Percentiles rank a stretch among this genome's conserved stretches.
These are phyloP conservation scores for Mortierella hygrophila DNA, from an alignment of 192 early-diverging fungal genomes.

Conservation along the genomic window DNA sequence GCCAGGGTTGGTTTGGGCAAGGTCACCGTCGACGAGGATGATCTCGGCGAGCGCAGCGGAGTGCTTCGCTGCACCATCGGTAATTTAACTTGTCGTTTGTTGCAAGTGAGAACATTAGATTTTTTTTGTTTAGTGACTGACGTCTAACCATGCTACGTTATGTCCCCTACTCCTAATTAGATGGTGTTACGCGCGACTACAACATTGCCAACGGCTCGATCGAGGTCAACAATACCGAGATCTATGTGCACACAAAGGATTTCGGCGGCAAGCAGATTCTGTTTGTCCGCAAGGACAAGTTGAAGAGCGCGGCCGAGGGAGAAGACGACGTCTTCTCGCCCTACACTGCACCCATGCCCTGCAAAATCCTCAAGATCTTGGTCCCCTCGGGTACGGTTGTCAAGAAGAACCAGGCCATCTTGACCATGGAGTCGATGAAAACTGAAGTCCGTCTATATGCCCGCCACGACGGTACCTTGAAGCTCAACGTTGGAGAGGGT, in stretches of 20 bases:
- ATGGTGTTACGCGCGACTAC: conserved; percentile 61
- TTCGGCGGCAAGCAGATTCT: conserved; percentile 61
- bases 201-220: conserved; percentile 61
- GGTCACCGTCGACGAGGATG: conserved; percentile 55
- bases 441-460: conserved; percentile 70
- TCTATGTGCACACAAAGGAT: conserved; percentile 65
- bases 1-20: conserved; percentile 50
- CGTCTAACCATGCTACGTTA: neutral
- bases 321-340: conserved; percentile 65
- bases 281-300: conserved; percentile 57
- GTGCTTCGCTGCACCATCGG: conserved; percentile 61
- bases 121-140: neutral
- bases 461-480: conserved; percentile 67
- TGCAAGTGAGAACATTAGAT: neutral
- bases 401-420: conserved; percentile 67
- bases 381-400: conserved; percentile 63
- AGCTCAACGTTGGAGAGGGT: conserved; percentile 67
- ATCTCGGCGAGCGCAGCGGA: conserved; percentile 54
- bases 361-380: conserved; percentile 69
- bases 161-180: conserved; percentile 19
- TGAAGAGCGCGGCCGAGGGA: conserved; percentile 54
- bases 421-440: conserved; percentile 79
- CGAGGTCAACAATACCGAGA: conserved; percentile 44
- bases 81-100: conserved; percentile 15
- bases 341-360: conserved; percentile 75